These are phyloP conservation scores for Artemisia annua DNA, from an alignment of 129 eudicot species.

Conservation along the genomic window DNA sequence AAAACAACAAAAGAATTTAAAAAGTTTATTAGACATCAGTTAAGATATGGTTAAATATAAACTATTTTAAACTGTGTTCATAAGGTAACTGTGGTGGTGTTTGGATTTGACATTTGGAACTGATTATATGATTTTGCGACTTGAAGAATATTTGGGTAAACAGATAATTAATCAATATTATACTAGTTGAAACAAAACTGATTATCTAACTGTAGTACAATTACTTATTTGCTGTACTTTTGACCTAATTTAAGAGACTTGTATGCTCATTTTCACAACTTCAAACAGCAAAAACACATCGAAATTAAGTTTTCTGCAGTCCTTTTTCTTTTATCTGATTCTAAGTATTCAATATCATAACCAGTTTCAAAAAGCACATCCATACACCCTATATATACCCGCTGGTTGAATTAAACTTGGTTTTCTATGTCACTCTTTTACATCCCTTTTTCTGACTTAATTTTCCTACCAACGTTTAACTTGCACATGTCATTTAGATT, in stretches of 20 bases:
- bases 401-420: no score
- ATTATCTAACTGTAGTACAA: background rate
- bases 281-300: no score
- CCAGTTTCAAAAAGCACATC: background rate
- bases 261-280: no score
- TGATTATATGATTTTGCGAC: background rate
- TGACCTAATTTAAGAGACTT: no score
- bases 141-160: background rate
- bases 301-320: no score
- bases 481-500: slow-evolving; percentile 47
- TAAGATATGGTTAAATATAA: background rate
- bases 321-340: background rate
- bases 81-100: background rate
- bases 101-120: background rate
- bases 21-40: background rate
- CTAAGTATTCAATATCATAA: background rate
- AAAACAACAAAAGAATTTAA: background rate
- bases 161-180: background rate
- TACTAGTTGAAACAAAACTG: background rate
- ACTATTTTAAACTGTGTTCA: no score
- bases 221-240: no score
- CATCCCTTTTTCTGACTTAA: no score
- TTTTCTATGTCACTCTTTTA: no score
- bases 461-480: background rate
- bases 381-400: background rate